phyloP scores from a whole-genome alignment of 441 rosid genomes.

The Manihot esculenta region DNA sequence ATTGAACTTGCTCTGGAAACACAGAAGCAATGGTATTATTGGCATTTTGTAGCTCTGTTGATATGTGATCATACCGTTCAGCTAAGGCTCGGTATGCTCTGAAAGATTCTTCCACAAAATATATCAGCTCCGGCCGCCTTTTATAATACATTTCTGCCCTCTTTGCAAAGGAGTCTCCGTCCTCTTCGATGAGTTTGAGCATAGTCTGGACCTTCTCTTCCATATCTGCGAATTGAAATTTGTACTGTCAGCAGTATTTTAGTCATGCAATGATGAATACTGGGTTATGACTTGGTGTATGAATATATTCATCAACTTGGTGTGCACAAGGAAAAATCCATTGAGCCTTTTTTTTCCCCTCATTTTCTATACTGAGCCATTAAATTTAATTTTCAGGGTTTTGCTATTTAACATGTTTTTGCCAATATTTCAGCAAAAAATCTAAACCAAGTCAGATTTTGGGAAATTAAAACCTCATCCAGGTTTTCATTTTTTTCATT shows the following conservation, averaged over 20 bases:
- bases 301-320: not conserved
- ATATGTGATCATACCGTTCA: conserved; percentile 83
- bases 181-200: conserved; percentile 80
- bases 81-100: conserved; percentile 90
- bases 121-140: conserved; percentile 81
- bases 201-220: conserved; percentile 71
- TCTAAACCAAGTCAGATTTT: too few species aligned
- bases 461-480: too few species aligned
- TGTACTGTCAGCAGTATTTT: not conserved
- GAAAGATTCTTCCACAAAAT: conserved; percentile 81
- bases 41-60: conserved; percentile 92
- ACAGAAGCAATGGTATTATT: conserved; percentile 87
- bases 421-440: too few species aligned
- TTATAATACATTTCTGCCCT: conserved; percentile 98
- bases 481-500: too few species aligned
- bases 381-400: too few species aligned
- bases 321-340: too few species aligned
- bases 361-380: too few species aligned
- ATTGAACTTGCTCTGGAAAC: conserved; percentile 79
- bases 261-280: not conserved
- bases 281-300: not conserved
- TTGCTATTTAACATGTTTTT: too few species aligned
- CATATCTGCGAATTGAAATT: conserved; percentile 53
- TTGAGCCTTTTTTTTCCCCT: too few species aligned
- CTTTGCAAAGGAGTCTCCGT: conserved; percentile 91